Evolutionary conservation across 352 stramenopile genomes (phyloP).

Genomic region (Globisporangium solare): DNA sequence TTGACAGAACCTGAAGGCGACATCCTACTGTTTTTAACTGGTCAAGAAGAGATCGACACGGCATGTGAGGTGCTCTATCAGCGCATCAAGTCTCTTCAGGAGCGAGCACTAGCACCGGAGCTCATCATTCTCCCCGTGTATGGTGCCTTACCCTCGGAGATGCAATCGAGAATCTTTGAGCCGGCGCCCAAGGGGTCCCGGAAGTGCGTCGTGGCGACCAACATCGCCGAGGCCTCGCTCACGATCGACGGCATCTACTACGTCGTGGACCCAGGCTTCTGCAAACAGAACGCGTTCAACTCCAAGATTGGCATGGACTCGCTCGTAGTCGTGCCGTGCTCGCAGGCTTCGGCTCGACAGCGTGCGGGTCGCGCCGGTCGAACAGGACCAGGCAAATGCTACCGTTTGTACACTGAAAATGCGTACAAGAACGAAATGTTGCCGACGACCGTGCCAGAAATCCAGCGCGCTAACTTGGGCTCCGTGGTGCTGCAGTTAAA

Average conservation of each 20-base stretch:
- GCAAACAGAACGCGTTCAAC: constrained; percentile 99
- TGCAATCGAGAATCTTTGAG: constrained; percentile 99
- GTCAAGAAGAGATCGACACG: constrained; percentile 99
- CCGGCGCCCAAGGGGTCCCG: constrained; percentile 92
- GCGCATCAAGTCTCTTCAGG: constrained; percentile 95
- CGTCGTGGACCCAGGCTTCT: constrained; percentile 93
- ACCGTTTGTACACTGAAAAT: constrained; percentile 98
- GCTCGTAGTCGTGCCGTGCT: constrained; percentile 98
- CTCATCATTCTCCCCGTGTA: constrained; percentile 99
- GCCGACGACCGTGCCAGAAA: constrained; percentile 97
- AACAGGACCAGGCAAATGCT: constrained; percentile 99
- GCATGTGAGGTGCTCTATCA: constrained; percentile 97
- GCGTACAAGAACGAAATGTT: constrained; percentile 98
- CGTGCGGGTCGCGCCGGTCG: constrained; percentile 95
- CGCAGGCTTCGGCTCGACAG: constrained; percentile 96
- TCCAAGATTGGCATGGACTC: constrained; percentile 99
- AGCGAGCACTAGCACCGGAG: constrained; percentile 92
- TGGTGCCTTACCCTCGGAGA: constrained; percentile 96
- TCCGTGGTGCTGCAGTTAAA: constrained; percentile 99
- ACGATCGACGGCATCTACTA: constrained; percentile 99
- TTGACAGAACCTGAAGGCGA: constrained; percentile 96
- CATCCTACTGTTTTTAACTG: constrained; percentile 98
- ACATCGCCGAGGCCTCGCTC: constrained; percentile 99
- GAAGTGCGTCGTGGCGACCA: constrained; percentile 99
- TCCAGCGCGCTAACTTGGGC: constrained; percentile 98